Evolutionary conservation across 179 eudicot genomes (phyloP), one percentile per base, ranked within the genome.

Genomic region (Nepenthes alata): DNA sequence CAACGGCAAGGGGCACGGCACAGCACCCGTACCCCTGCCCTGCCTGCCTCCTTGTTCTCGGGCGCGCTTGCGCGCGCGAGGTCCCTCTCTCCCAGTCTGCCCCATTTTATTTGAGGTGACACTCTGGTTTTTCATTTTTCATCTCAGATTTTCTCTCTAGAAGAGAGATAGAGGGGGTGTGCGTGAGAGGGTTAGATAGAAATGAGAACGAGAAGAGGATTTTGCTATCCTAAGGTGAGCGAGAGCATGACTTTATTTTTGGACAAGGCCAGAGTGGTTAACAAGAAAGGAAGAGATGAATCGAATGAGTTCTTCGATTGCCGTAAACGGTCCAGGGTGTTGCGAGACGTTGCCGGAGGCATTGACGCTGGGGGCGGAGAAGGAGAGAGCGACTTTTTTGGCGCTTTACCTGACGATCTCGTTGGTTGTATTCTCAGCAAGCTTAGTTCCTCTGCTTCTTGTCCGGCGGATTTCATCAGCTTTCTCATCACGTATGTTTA

Each of bases 161-260:
- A 12, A 57, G 38, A 34, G 11, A 60, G 3, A n/a, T n/a, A 65
- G 4, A 14, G 5, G 41, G 11, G 34, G 37, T 57, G 11, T 1
- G 14, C 13, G 3, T 15, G 11, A 7, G 69, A 66, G 56, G 70
- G 65, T 38, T 53, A 54, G 53, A 37, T 25, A 57, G 51, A 60
- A 11, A 84, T 84, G 89, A 84, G 85, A 64, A 84, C 89, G n/a
- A 78, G 84, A 68, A 76, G 79, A 37, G 84, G 87, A 38, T 7
- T 73, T 35, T 73, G 70, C 61, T 78, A 75, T 69, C 71, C 69
- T 3, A 70, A 61, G 62, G 55, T 67, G 56, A 62, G 68, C 45
- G 63, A 11, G 1, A 15, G 55, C 16, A 16, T 12, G 16, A 15
- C 11, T 2, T 11, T 62, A 69, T 55, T 56, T 16, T 45, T 5